Evolutionary conservation across 2,329 filamentous ascomycete species (phyloP), one percentile per base, ranked within the genome.

Genomic region (Fusarium equiseti): DNA sequence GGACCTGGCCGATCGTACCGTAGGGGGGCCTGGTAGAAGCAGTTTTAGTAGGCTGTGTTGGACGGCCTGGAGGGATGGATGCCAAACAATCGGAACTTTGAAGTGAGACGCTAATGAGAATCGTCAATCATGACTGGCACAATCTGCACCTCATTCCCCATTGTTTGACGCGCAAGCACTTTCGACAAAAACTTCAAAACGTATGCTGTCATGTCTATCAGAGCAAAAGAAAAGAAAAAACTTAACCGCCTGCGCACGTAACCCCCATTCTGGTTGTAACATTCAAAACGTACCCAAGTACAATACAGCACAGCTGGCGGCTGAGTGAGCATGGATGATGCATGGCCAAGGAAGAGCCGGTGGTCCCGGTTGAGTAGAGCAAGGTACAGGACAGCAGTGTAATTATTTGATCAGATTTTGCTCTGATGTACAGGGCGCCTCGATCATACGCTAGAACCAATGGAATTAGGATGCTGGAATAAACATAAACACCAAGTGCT

Each of bases 141-240:
- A 31, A 43, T 20, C 18, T 48, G 20, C 29, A 46, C 24, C 49
- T 66, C 20, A 53, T 61, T 62, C 64, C 44, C 68, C 52, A 62
- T 65, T 60, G 24, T 68, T 68, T 71, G 68, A 71, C 68, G 66
- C 68, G 60, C 68, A 69, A 71, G 69, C 68, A 26, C 50, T 52
- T 20, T 43, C 42, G 44, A 40, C 20, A 63, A 26, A 26, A 20
- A 32, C 31, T 32, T 48, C 10, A 32, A 35, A 57, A 43, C n/a
- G 24, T n/a, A 44, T 38, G 35, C 22, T 46, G 40, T 55, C 38
- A 59, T 27, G 16, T 24, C 27, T 16, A 29, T 54, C 12, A 52
- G n/a, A 49, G 10, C 35, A 38, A 38, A n/a, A 27, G 20, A 22
- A 22, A 24, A 35, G 2, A 56, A 29, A 38, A 24, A 49, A 26